Conservation (phyloP, 1,139 yeast species). For the Wickerhamomyces sp. region DNA sequence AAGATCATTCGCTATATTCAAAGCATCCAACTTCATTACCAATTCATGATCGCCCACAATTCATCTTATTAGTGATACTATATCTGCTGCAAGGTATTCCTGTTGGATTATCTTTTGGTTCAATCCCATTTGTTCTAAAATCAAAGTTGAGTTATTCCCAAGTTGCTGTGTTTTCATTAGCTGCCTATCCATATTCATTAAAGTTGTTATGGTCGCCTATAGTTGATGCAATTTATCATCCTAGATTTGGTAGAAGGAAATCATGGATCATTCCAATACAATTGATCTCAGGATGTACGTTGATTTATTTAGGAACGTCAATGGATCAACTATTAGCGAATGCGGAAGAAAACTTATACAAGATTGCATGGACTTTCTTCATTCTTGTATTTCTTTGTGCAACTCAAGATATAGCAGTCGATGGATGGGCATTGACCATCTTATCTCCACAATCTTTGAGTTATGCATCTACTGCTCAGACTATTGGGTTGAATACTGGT, state of each 20-base stretch:
- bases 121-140: constrained; percentile 87
- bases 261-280: constrained; percentile 97
- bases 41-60: constrained; percentile 58
- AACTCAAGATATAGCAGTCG: constrained; percentile 97
- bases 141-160: constrained; percentile 73
- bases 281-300: constrained; percentile 61
- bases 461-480: constrained; percentile 97
- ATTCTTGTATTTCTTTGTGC: constrained; percentile 83
- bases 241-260: constrained; percentile 71
- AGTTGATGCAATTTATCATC: constrained; percentile 79
- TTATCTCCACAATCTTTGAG: constrained; percentile 73
- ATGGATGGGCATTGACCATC: constrained; percentile 96
- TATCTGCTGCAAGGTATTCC: constrained; percentile 93
- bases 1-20: neutral
- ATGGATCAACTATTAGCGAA: constrained; percentile 53
- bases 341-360: constrained; percentile 49
- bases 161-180: constrained; percentile 85
- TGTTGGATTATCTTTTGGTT: constrained; percentile 92
- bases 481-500: constrained; percentile 90
- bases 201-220: constrained; percentile 94
- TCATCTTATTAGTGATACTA: constrained; percentile 61
- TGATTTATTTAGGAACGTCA: constrained; percentile 56
- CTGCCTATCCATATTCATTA: constrained; percentile 91
- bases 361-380: constrained; percentile 64
- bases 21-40: constrained; percentile 21